Evolutionary conservation across 768 basidiomycete genomes (phyloP).

Genomic region (Leccinum disarticulatum): DNA sequence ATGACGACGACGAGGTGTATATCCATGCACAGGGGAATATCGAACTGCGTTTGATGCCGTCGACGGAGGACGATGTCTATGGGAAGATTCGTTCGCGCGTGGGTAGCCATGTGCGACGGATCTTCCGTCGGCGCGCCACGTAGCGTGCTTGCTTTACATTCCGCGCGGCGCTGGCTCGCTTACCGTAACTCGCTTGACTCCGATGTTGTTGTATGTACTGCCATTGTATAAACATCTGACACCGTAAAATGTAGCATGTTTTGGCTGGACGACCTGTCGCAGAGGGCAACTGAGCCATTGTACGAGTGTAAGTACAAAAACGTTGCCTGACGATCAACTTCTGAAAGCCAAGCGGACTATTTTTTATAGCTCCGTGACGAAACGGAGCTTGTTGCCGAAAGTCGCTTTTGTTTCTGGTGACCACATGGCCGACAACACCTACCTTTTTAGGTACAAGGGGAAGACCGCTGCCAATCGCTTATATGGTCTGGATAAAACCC

Average conservation of each 20-base stretch:
- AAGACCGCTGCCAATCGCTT: conserved; percentile 11
- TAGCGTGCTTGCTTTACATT: neutral
- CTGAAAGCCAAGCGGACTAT: conserved; percentile 3
- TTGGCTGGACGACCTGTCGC: neutral
- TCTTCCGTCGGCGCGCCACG: conserved; percentile 16
- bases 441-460: conserved; percentile 33
- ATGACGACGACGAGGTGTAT: conserved; percentile 31
- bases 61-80: conserved; percentile 7
- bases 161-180: conserved; percentile 20
- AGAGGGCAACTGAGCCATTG: conserved; percentile 15
- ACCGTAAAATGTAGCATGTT: neutral
- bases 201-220: neutral
- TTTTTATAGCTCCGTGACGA: conserved; percentile 15
- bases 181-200: neutral
- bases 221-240: neutral
- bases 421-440: conserved; percentile 29
- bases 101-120: conserved; percentile 30
- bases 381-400: conserved; percentile 9
- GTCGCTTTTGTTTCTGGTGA: conserved; percentile 27
- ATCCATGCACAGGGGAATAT: conserved; percentile 31
- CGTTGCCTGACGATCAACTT: conserved; percentile 1
- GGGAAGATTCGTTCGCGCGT: conserved; percentile 23
- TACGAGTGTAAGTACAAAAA: neutral
- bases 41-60: conserved; percentile 19
- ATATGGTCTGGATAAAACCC: conserved; percentile 15